These are phyloP conservation scores for Bocquillonia castaneifolia DNA, from an alignment of 441 rosid species.

Conservation along the genomic window DNA sequence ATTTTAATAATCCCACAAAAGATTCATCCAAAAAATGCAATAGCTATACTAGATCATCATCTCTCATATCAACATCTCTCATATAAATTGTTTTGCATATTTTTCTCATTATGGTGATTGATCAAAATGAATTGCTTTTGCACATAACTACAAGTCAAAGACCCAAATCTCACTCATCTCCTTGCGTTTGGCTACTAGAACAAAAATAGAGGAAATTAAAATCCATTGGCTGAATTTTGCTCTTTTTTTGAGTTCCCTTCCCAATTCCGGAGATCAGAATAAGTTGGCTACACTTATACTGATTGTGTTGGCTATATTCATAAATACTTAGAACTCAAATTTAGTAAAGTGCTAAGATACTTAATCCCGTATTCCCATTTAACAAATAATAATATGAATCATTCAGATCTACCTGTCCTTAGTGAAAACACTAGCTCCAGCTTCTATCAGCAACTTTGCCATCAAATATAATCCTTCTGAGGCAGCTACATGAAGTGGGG, in stretches of 20 bases:
- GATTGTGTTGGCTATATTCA: neutral
- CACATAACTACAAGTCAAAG: neutral
- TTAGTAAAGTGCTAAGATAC: neutral
- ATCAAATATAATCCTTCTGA: conserved; percentile 74
- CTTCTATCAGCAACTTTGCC: conserved; percentile 69
- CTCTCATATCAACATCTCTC: too few species aligned
- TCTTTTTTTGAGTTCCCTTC: neutral
- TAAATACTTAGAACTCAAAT: neutral
- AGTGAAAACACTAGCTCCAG: conserved; percentile 69
- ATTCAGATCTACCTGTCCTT: conserved; percentile 64
- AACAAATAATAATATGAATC: conserved; percentile 7
- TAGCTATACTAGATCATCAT: neutral
- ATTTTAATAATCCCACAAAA: neutral
- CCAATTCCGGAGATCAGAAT: neutral
- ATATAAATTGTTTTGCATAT: too few species aligned
- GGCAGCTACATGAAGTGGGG: conserved; percentile 88
- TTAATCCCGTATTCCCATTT: neutral
- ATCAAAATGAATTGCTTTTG: neutral
- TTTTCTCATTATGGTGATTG: too few species aligned
- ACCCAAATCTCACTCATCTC: neutral
- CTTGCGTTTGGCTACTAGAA: neutral
- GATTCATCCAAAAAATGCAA: neutral
- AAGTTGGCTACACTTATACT: neutral
- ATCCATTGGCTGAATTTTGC: neutral
- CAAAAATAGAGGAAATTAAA: neutral